A percentile compares a stretch with the other conserved stretches of the same genome.
These are phyloP conservation scores for Eutypella sp. DNA, from an alignment of 2,329 filamentous ascomycete species.

Conservation along the genomic window DNA sequence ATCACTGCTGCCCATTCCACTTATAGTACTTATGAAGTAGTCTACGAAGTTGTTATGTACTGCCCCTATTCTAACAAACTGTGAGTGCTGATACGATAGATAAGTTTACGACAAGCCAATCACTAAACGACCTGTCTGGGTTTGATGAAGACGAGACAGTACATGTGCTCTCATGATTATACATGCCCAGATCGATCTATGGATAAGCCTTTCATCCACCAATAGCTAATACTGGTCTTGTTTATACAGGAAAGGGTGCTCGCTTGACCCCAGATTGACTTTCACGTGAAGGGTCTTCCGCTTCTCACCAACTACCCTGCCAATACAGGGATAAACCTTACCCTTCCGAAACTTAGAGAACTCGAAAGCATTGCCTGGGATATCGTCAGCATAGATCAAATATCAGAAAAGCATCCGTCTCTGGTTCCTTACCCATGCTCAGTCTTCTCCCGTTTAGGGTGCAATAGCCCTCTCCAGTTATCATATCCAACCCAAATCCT, in stretches of 20 bases:
- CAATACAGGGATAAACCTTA: background rate
- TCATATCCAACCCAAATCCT: background rate
- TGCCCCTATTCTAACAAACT: no score
- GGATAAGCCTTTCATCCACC: no score
- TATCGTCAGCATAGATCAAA: background rate
- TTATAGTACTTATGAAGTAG: no score
- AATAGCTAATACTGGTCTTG: no score
- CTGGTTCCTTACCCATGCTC: background rate
- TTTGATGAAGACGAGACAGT: no score
- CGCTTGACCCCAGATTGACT: background rate
- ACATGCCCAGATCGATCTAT: no score
- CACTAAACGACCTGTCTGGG: no score
- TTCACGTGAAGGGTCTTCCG: background rate
- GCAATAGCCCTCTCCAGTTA: background rate
- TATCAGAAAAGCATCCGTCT: background rate
- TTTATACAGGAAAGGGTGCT: background rate
- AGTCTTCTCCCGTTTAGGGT: background rate
- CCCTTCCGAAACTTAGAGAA: background rate
- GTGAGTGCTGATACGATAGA: no score
- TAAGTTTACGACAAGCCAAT: no score
- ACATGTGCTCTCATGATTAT: no score
- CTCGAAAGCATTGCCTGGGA: background rate
- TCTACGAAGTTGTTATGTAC: no score
- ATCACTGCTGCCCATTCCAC: no score
- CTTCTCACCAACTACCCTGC: background rate